phyloP scores from a whole-genome alignment of 2,329 filamentous ascomycete genomes.

The Aulographum hederae region DNA sequence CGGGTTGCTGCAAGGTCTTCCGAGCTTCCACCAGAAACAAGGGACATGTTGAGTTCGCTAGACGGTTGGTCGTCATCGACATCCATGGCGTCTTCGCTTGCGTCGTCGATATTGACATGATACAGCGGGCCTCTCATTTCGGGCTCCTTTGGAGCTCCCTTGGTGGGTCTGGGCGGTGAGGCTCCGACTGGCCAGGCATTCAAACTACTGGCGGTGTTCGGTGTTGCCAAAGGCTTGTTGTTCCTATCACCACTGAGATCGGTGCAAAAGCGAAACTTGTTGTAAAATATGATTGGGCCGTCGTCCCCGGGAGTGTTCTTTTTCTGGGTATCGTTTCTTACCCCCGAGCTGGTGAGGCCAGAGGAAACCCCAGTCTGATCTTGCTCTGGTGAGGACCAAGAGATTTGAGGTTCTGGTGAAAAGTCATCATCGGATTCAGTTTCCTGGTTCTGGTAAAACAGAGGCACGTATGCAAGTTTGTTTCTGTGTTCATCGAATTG shows the following conservation, averaged over 20 bases:
- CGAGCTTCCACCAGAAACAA: conserved; percentile 3
- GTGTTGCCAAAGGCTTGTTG: not conserved
- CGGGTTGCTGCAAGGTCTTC: conserved; percentile 3
- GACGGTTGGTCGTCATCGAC: conserved; percentile 1
- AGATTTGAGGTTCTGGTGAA: conserved; percentile 15
- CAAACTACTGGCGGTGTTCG: not conserved
- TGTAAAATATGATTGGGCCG: conserved; percentile 72
- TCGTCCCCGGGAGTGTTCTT: conserved; percentile 37
- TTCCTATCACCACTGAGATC: conserved; percentile 51
- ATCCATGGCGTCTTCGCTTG: conserved; percentile 1
- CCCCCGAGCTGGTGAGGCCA: conserved; percentile 25
- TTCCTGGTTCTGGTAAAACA: conserved; percentile 27
- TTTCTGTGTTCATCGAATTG: conserved; percentile 11
- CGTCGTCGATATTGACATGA: no score
- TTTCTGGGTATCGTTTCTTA: conserved; percentile 21
- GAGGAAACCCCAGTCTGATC: conserved; percentile 19
- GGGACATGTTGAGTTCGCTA: no score
- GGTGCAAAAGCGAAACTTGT: conserved; percentile 60
- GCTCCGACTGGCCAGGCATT: not conserved
- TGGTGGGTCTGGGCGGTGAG: not conserved
- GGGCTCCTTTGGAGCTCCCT: not conserved
- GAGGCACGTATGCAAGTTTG: conserved; percentile 25
- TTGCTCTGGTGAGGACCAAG: conserved; percentile 11
- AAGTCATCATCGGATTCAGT: conserved; percentile 20
- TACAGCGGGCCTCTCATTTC: no score